A percentile compares a stretch with the other conserved stretches of the same genome.
These are phyloP conservation scores for Singerocomus inundabilis DNA, from an alignment of 1,284 basidiomycete species.

Conservation along the genomic window DNA sequence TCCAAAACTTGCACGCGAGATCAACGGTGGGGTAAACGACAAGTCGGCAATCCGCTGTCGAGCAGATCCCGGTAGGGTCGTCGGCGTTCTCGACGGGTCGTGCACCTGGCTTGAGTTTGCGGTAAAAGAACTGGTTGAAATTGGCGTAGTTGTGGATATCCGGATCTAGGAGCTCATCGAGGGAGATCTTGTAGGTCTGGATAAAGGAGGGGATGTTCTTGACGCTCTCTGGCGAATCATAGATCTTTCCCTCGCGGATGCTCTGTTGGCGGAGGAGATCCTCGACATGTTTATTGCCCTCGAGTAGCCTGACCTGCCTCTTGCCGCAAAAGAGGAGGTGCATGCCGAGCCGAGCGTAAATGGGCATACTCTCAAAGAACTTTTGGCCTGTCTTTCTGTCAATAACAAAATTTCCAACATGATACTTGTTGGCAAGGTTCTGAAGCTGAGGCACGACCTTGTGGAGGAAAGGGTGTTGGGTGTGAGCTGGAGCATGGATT, in stretches of 20 bases:
- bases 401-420: slow-evolving; percentile 67
- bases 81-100: slow-evolving; percentile 63
- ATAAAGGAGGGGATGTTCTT: slow-evolving; percentile 72
- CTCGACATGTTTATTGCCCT: slow-evolving; percentile 49
- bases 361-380: slow-evolving; percentile 80
- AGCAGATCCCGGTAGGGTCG: slow-evolving; percentile 56
- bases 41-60: slow-evolving; percentile 74
- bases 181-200: slow-evolving; percentile 63
- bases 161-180: slow-evolving; percentile 64
- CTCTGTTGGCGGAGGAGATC: slow-evolving; percentile 65
- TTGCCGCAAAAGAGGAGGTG: slow-evolving; percentile 74
- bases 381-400: slow-evolving; percentile 58
- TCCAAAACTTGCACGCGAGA: slow-evolving; percentile 69
- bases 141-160: slow-evolving; percentile 61
- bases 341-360: slow-evolving; percentile 72
- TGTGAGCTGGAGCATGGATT: slow-evolving; percentile 43
- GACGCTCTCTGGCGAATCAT: slow-evolving; percentile 52
- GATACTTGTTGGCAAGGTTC: slow-evolving; percentile 49
- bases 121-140: slow-evolving; percentile 83
- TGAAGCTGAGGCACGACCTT: slow-evolving; percentile 55
- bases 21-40: slow-evolving; percentile 64
- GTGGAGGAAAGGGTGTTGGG: slow-evolving; percentile 38
- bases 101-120: slow-evolving; percentile 63
- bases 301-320: slow-evolving; percentile 52
- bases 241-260: slow-evolving; percentile 60